Evolutionary conservation across 2,329 filamentous ascomycete genomes (phyloP), one percentile per base, ranked within the genome.

Genomic region (Exophiala oligosperma): DNA sequence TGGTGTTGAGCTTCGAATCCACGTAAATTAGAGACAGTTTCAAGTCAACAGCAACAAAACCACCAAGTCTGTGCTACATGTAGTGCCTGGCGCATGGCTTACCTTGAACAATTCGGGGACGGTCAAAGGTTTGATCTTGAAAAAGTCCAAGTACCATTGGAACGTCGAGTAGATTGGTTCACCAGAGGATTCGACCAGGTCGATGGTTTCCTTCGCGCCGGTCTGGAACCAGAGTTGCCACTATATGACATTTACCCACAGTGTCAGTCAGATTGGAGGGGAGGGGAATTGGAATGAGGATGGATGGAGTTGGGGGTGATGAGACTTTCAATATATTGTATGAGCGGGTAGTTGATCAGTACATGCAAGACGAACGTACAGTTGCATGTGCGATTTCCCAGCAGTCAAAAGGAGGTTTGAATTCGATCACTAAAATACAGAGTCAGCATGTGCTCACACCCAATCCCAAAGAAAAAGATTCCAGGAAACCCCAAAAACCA

Each of bases 191-290:
- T 77, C 73, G 2, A 89, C 75, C 0, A 79, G 76, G 1, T 74
- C 75, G 1, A 72, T 71, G 29, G 81, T 80, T 58, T 85, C 80
- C n/a, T 75, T 72, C 0, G 79, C 86, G 26, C 83, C 85, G 61
- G 89, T 86, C 1, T 78, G 72, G 70, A 84, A 88, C 68, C 86
- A 87, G 1, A 85, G 64, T 4, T 76, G 74, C 75, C 79, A 81
- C 3, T 76, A 78, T 59, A 35, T 29, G 5, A 8, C 28, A 8
- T 11, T 9, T 2, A 6, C 7, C 4, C 32, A 35, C 32, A 6
- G 6, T 35, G 32, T 35, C 32, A 35, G 32, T 35, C 28, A 29
- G 28, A 29, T 8, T 28, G 26, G 26, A 28, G 26, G 26, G 11
- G 32, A 35, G 32, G 32, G 32, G 2, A 2, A 9, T 28, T 28